phyloP scores from a whole-genome alignment of 2,329 filamentous ascomycete genomes.

The Fusarium chlamydosporum region DNA sequence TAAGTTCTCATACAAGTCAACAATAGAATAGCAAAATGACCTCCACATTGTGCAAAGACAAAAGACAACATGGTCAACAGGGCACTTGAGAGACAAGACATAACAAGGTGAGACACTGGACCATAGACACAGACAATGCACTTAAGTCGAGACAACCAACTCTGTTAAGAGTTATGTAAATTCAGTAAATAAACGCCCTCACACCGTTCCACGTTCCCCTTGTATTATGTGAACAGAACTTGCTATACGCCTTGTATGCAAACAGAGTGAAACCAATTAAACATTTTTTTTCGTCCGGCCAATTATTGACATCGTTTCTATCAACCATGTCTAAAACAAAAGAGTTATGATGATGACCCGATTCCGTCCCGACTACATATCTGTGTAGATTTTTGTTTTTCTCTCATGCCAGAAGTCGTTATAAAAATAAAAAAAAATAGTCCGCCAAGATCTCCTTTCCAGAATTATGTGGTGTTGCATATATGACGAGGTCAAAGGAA shows the following conservation, averaged over 20 bases:
- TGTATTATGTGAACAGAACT: constrained; percentile 11
- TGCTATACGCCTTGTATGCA: constrained; percentile 21
- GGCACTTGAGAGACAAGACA: not conserved
- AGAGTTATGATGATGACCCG: constrained; percentile 27
- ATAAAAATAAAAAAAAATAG: constrained; percentile 34
- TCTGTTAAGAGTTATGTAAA: constrained; percentile 1
- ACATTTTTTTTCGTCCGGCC: constrained; percentile 41
- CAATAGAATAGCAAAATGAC: not conserved
- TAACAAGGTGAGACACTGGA: not conserved
- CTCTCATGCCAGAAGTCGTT: constrained; percentile 51
- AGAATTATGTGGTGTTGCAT: constrained; percentile 36
- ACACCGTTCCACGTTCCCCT: constrained; percentile 10
- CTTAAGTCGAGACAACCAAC: not conserved
- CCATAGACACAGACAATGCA: not conserved
- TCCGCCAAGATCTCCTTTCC: constrained; percentile 36
- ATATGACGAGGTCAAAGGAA: constrained; percentile 21
- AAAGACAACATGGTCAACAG: not conserved
- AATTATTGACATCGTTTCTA: constrained; percentile 49
- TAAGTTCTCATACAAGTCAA: not conserved
- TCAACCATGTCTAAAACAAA: constrained; percentile 42
- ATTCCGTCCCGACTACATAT: constrained; percentile 43
- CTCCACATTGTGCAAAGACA: not conserved
- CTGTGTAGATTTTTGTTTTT: constrained; percentile 47
- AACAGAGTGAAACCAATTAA: constrained; percentile 45
- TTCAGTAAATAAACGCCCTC: constrained; percentile 21